Evolutionary conservation across 257 asterid species (phyloP).

Genomic region (Solanum peruvianum): DNA sequence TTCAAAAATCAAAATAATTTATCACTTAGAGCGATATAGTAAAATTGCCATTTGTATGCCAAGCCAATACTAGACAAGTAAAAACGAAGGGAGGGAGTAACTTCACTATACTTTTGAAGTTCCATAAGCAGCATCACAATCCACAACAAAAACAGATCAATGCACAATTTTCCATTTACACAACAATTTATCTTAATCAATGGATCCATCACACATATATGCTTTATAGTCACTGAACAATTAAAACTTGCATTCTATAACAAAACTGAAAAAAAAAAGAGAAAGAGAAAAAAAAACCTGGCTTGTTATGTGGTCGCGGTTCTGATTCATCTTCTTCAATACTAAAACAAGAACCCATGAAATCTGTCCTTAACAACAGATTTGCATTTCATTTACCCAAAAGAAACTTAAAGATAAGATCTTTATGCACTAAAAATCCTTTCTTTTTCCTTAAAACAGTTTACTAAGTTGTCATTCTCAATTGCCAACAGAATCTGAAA

Average conservation of each 20-base stretch:
- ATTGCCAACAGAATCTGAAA: slow-evolving; percentile 5
- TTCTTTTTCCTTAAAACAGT: background rate
- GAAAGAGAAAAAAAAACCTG: slow-evolving; percentile 10
- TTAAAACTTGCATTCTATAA: background rate
- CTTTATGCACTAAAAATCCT: slow-evolving; percentile 3
- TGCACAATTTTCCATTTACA: background rate
- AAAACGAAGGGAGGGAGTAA: background rate
- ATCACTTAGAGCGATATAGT: background rate
- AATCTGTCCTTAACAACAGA: slow-evolving; percentile 16
- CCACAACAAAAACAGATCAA: background rate
- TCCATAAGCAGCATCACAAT: background rate
- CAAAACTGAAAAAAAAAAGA: background rate
- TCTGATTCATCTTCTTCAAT: slow-evolving; percentile 44
- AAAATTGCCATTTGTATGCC: background rate
- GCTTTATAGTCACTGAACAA: background rate
- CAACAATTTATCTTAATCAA: background rate
- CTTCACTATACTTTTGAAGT: background rate
- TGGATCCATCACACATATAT: background rate
- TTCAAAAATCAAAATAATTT: background rate
- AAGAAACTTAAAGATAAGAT: slow-evolving; percentile 9
- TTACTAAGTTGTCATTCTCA: background rate
- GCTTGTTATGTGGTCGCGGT: slow-evolving; percentile 17
- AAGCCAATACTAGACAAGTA: background rate
- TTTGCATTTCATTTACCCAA: slow-evolving; percentile 23
- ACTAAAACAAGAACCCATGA: slow-evolving; percentile 81